A percentile compares a stretch with the other conserved stretches of the same genome.
Evolutionary conservation across 2,329 filamentous ascomycete species (phyloP).

Genomic region (Gnomoniopsis sp.): DNA sequence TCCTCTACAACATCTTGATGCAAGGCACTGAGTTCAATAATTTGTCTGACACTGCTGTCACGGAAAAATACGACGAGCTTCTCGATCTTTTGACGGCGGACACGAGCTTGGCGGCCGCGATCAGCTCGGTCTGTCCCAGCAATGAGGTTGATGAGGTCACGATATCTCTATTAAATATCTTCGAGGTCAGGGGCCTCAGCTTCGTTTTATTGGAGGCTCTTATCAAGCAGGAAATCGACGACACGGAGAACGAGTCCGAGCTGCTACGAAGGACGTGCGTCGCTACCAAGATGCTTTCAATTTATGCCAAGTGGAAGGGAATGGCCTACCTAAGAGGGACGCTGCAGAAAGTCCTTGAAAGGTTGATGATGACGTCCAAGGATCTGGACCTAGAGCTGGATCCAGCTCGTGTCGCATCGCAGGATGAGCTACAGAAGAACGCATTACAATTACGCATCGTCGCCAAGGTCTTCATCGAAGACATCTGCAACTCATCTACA

Average conservation of each 20-base stretch:
- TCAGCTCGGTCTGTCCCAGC: conserved; percentile 64
- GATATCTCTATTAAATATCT: conserved; percentile 66
- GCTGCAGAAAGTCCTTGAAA: conserved; percentile 63
- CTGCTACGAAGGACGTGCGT: conserved; percentile 66
- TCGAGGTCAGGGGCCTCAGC: conserved; percentile 61
- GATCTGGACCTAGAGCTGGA: conserved; percentile 67
- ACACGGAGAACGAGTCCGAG: conserved; percentile 64
- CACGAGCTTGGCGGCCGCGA: conserved; percentile 58
- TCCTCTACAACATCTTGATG: conserved; percentile 67
- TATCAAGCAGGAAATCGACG: conserved; percentile 66
- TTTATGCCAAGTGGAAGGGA: conserved; percentile 71
- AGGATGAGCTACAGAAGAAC: conserved; percentile 64
- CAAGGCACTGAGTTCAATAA: conserved; percentile 70
- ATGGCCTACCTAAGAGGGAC: conserved; percentile 60
- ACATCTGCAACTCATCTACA: conserved; percentile 61
- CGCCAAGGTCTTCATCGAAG: conserved; percentile 68
- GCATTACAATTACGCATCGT: conserved; percentile 63
- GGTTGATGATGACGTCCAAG: conserved; percentile 63
- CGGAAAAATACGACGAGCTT: conserved; percentile 65
- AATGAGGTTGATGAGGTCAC: conserved; percentile 67
- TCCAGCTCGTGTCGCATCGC: conserved; percentile 55
- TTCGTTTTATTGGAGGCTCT: conserved; percentile 63
- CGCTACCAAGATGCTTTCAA: conserved; percentile 68
- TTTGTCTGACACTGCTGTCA: conserved; percentile 63
- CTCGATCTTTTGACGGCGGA: conserved; percentile 61